These are phyloP conservation scores for Persicaria tinctoria DNA, from an alignment of 148 eudicot genomes.

Conservation along the genomic window DNA sequence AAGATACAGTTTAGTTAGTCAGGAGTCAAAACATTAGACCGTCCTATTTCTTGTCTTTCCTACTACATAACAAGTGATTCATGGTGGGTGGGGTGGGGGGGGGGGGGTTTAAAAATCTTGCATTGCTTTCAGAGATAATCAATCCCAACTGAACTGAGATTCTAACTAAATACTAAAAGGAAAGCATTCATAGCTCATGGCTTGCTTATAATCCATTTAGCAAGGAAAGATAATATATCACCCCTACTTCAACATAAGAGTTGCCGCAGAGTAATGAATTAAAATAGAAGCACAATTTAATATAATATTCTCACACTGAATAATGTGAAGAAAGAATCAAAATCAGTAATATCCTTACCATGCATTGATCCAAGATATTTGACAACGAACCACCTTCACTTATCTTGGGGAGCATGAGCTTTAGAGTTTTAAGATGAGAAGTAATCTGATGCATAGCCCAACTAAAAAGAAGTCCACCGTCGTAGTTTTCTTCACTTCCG, in stretches of 20 bases:
- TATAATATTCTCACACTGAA: not conserved
- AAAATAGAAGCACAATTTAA: not conserved
- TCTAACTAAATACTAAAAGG: not conserved
- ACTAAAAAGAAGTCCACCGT: slow-evolving; percentile 95
- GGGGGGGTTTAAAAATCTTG: too few relatives aligned
- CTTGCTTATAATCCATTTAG: not conserved
- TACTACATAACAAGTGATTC: not conserved
- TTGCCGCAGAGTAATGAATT: not conserved
- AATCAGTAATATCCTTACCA: slow-evolving; percentile 41
- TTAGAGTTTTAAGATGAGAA: slow-evolving; percentile 68
- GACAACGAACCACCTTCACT: slow-evolving; percentile 96
- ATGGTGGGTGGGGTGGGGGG: not conserved
- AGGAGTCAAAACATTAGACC: not conserved
- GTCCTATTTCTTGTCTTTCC: not conserved
- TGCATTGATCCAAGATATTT: slow-evolving; percentile 87
- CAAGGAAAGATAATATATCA: not conserved
- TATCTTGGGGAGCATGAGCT: slow-evolving; percentile 88
- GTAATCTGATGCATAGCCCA: slow-evolving; percentile 98
- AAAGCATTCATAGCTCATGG: not conserved
- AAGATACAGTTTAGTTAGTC: not conserved
- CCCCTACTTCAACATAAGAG: not conserved
- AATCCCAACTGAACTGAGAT: not conserved
- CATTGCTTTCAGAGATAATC: not conserved
- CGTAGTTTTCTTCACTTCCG: slow-evolving; percentile 94
- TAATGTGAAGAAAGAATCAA: not conserved